phyloP scores from a whole-genome alignment of 352 stramenopile species.

The Phytophthora rubi region DNA sequence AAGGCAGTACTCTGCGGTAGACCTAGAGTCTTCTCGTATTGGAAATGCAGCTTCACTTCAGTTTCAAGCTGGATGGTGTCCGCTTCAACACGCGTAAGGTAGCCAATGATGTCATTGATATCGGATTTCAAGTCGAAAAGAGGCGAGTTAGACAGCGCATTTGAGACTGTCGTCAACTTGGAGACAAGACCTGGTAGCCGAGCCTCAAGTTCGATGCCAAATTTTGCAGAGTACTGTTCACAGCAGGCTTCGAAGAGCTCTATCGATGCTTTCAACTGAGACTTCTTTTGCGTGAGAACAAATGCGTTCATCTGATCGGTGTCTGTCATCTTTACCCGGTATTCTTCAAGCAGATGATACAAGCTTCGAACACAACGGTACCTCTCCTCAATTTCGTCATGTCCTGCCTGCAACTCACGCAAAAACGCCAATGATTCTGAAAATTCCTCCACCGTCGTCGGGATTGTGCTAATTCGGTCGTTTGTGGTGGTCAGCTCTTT shows the following conservation, averaged over 20 bases:
- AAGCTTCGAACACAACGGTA: conserved; percentile 63
- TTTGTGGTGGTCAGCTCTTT: conserved; percentile 59
- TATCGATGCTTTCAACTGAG: conserved; percentile 78
- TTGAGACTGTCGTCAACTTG: conserved; percentile 41
- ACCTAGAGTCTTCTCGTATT: conserved; percentile 62
- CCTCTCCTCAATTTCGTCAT: conserved; percentile 59
- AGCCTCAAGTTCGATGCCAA: conserved; percentile 71
- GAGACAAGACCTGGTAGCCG: conserved; percentile 51
- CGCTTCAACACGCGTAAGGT: conserved; percentile 46
- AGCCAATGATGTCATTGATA: conserved; percentile 53
- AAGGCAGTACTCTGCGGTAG: conserved; percentile 74
- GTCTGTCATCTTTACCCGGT: conserved; percentile 67
- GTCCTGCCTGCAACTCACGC: conserved; percentile 52
- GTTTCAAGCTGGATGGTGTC: conserved; percentile 32
- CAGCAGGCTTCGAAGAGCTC: conserved; percentile 75
- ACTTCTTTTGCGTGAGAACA: conserved; percentile 73
- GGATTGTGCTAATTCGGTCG: conserved; percentile 76
- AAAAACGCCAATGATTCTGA: conserved; percentile 65
- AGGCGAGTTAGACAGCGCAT: conserved; percentile 39
- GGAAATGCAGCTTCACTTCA: conserved; percentile 47
- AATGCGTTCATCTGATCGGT: conserved; percentile 79
- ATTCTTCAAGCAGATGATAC: conserved; percentile 76
- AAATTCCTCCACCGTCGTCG: conserved; percentile 75
- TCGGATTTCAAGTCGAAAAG: conserved; percentile 63
- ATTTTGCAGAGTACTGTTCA: conserved; percentile 80